phyloP scores from a whole-genome alignment of 2,329 filamentous ascomycete species.

The Claviceps purpurea region DNA sequence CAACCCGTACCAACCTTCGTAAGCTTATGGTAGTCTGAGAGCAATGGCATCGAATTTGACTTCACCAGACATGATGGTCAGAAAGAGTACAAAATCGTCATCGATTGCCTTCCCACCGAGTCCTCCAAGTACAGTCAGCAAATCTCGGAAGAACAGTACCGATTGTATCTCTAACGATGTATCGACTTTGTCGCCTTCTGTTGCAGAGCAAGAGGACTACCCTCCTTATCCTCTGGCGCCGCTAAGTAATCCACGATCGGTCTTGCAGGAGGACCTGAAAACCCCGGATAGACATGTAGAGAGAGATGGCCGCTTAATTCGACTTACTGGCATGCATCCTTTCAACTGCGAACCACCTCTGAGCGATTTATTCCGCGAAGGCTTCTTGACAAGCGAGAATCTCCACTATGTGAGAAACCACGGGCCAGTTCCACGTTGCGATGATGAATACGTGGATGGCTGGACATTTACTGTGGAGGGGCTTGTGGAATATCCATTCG shows the following conservation, averaged over 20 bases:
- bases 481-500: slow-evolving; percentile 65
- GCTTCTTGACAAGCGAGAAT: slow-evolving; percentile 77
- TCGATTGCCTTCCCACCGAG: slow-evolving; percentile 21
- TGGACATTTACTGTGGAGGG: slow-evolving; percentile 82
- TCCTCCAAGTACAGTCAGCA: slow-evolving; percentile 26
- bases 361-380: slow-evolving; percentile 60
- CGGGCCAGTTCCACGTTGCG: slow-evolving; percentile 64
- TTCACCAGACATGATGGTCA: background rate
- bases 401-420: slow-evolving; percentile 90
- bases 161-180: slow-evolving; percentile 8
- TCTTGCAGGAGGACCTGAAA: slow-evolving; percentile 63
- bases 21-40: background rate
- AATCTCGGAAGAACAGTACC: slow-evolving; percentile 22
- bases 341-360: slow-evolving; percentile 85
- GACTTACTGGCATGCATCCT: slow-evolving; percentile 77
- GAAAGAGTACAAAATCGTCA: background rate
- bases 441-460: slow-evolving; percentile 55
- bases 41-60: background rate
- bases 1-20: background rate
- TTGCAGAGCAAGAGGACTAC: background rate
- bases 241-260: slow-evolving; percentile 40
- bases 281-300: slow-evolving; percentile 76
- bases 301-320: slow-evolving; percentile 68
- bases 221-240: slow-evolving; percentile 54
- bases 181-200: background rate